Evolutionary conservation across 1,284 basidiomycete genomes (phyloP), one percentile per base, ranked within the genome.

Genomic region (Gymnopus androsaceus): DNA sequence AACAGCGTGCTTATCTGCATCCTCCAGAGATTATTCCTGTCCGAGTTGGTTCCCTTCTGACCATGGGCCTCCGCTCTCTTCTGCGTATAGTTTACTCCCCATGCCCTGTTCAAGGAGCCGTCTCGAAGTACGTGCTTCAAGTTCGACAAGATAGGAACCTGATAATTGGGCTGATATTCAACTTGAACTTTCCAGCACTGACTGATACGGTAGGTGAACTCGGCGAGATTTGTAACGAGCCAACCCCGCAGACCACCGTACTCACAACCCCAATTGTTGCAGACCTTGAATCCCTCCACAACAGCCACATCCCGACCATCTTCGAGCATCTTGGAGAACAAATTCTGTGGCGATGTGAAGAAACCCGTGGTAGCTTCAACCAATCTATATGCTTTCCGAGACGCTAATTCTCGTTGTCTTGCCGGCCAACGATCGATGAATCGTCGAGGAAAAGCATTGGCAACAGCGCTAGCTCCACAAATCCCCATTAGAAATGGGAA

Each of bases 191-290:
- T 19, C 62, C 62, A 64, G 21, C 54, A 61, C 37, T 41, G 28
- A 38, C 55, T 58, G 11, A 58, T 59, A 15, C 36, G 23, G 21
- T 42, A 46, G 0, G 57, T 55, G 46, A 64, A 62, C 44, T 62
- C 59, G 3, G 57, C 27, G 12, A 59, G 46, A 17, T 45, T 44
- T n/a, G 42, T 48, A 23, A 41, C 42, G 17, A 55, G 25, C 61
- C 63, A 64, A 12, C 63, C 56, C 3, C 59, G 57, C 9, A 61
- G 12, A 14, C 63, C 61, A 6, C 59, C 61, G 25, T 55, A n/a
- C 34, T 62, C 58, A 27, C 51, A 51, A 1, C 63, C 63, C 55
- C 55, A 60, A 27, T 59, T 51, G 23, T 57, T 57, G 12, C 53
- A 54, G 1, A 58, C 44, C 46, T 62, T 63, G 50, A 49, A 63